Conservation (phyloP, 805 yeast species). For the Isabelozyma pseudorhagii region DNA sequence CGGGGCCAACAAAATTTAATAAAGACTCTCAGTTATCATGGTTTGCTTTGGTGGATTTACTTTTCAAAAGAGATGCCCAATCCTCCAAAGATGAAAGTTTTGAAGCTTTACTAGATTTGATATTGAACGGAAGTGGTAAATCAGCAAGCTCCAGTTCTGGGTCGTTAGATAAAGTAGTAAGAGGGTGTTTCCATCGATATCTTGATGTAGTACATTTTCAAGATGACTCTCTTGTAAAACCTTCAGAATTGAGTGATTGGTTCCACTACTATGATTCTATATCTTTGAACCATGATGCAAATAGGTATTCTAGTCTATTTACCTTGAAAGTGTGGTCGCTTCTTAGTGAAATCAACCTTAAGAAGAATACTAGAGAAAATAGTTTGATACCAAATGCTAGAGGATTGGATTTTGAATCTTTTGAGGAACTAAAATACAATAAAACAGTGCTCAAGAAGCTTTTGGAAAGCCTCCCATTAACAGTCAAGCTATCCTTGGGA, state of each 20-base stretch:
- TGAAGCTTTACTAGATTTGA: constrained; percentile 40
- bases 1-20: constrained; percentile 16
- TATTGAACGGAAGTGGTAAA: constrained; percentile 40
- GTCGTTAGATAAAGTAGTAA: constrained; percentile 62
- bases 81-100: constrained; percentile 47
- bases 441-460: constrained; percentile 28
- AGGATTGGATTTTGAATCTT: constrained; percentile 34
- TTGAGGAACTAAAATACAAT: constrained; percentile 34
- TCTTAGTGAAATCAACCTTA: constrained; percentile 58
- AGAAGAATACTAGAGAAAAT: constrained; percentile 7
- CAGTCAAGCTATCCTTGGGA: constrained; percentile 26
- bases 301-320: constrained; percentile 53
- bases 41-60: constrained; percentile 59
- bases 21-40: constrained; percentile 68
- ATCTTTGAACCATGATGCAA: constrained; percentile 33
- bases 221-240: constrained; percentile 60
- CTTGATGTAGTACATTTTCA: constrained; percentile 55
- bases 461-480: constrained; percentile 23
- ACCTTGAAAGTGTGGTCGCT: constrained; percentile 60
- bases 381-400: constrained; percentile 29
- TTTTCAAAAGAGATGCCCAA: constrained; percentile 55
- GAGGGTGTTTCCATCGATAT: constrained; percentile 70
- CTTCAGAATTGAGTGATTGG: constrained; percentile 72
- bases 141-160: constrained; percentile 29
- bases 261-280: constrained; percentile 65